These are phyloP conservation scores for Mytilinidion resinicola DNA, from an alignment of 495 filamentous ascomycete genomes.

Conservation along the genomic window DNA sequence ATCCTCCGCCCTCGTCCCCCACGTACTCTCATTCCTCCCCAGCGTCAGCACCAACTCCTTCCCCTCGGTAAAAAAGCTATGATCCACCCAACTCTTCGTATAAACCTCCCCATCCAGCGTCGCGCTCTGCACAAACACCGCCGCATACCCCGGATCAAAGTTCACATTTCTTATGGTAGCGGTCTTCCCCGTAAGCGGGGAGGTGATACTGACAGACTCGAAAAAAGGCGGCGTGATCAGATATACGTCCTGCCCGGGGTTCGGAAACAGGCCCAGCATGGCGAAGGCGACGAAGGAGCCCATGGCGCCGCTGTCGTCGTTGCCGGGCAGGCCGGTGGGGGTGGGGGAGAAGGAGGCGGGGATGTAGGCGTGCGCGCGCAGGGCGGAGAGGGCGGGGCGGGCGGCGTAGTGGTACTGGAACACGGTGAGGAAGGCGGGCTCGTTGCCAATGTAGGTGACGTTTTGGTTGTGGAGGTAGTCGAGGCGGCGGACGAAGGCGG, in stretches of 20 bases:
- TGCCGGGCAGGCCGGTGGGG: constrained; percentile 35
- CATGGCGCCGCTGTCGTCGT: constrained; percentile 40
- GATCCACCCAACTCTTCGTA: constrained; percentile 52
- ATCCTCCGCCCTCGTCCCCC: constrained; percentile 48
- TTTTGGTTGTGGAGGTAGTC: constrained; percentile 38
- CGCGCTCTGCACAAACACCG: constrained; percentile 48
- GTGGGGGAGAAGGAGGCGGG: constrained; percentile 35
- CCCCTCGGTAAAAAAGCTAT: constrained; percentile 49
- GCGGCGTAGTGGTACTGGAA: constrained; percentile 44
- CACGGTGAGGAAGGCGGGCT: constrained; percentile 38
- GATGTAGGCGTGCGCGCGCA: constrained; percentile 38
- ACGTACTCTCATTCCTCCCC: constrained; percentile 45
- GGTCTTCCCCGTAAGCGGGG: constrained; percentile 55
- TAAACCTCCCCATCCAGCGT: constrained; percentile 46
- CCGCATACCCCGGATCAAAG: constrained; percentile 57
- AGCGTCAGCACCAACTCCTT: constrained; percentile 45
- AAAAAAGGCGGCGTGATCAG: constrained; percentile 41
- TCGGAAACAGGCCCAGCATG: constrained; percentile 41
- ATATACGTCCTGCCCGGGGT: constrained; percentile 40
- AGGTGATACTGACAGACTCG: constrained; percentile 42
- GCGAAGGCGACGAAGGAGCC: constrained; percentile 37
- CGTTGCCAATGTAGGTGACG: constrained; percentile 40
- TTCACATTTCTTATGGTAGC: constrained; percentile 54
- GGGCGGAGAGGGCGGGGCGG: constrained; percentile 36
- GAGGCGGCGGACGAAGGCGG: constrained; percentile 35